Evolutionary conservation across 192 early-diverging fungal genomes (phyloP), one percentile per base, ranked within the genome.

Genomic region (Lunasporangiospora selenospora): DNA sequence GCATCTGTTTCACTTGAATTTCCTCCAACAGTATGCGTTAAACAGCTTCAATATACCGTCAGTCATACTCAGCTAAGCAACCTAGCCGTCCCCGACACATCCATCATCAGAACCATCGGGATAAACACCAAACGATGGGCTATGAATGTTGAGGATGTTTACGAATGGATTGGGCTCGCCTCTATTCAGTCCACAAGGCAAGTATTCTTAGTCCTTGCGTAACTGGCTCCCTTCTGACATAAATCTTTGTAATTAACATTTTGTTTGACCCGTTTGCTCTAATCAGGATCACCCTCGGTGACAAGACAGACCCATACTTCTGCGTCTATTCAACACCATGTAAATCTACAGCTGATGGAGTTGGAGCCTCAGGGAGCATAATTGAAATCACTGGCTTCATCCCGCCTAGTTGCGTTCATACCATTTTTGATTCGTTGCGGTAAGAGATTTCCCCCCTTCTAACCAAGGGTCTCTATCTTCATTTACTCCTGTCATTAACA

Each of bases 111-210:
- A n/a, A 67, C 53, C 19, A 75, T 61, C 37, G 59, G 60, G 13
- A 62, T 59, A 44, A 62, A 77, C 26, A 48, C 77, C 23, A 42
- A 51, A 30, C 43, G 48, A 19, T 78, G 80, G 77, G 58, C 48
- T 27, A 50, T 40, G 30, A 42, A 61, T 19, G 76, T 69, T 7
- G 18, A 58, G 2, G 73, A 66, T 3, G 37, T 81, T 6, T 81
- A 75, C 32, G 76, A 81, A 43, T 81, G 80, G 80, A 62, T 81
- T 31, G 80, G 80, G 12, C 57, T 81, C 62, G 53, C 51, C 21
- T 24, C 59, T 8, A 52, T 78, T 31, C 54, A 76, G 51, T 58
- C 76, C 7, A 60, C 65, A 19, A 67, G 80, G 80, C 78, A 53
- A 21, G 41, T 39, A 16, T 26, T 24, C 1, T 29, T 52, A 38